Evolutionary conservation across 2,329 filamentous ascomycete genomes (phyloP).

Genomic region (Sordariomycetes sp.): DNA sequence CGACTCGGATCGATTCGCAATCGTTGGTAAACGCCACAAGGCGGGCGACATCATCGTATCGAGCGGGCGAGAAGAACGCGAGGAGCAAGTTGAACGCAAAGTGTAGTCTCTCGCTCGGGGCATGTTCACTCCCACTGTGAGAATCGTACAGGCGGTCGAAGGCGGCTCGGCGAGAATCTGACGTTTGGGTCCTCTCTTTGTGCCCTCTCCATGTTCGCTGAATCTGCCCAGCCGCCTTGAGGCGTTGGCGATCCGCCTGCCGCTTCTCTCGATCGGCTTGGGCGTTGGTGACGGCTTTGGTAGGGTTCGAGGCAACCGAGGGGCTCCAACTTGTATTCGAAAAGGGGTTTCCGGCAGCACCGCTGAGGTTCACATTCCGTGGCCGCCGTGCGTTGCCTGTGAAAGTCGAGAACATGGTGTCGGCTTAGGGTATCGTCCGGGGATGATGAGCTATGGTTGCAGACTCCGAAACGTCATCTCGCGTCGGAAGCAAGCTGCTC

Average conservation of each 20-base stretch:
- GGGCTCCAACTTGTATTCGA: slow-evolving; percentile 51
- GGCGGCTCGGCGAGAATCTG: slow-evolving; percentile 43
- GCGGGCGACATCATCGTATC: slow-evolving; percentile 37
- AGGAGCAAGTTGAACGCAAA: slow-evolving; percentile 38
- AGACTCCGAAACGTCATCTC: too few species aligned
- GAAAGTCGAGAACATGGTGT: slow-evolving; percentile 80
- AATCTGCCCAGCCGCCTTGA: slow-evolving; percentile 64
- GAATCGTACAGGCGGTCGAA: slow-evolving; percentile 54
- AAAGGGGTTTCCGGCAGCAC: slow-evolving; percentile 74
- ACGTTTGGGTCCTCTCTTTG: slow-evolving; percentile 47
- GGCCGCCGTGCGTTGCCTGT: slow-evolving; percentile 77
- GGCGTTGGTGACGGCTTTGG: slow-evolving; percentile 73
- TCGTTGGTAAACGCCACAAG: slow-evolving; percentile 30
- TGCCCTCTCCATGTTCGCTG: slow-evolving; percentile 81
- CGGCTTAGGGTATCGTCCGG: too few species aligned
- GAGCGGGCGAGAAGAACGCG: slow-evolving; percentile 35
- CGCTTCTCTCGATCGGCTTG: slow-evolving; percentile 77
- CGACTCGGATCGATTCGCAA: slow-evolving; percentile 17
- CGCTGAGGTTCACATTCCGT: slow-evolving; percentile 90
- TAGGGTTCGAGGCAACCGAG: slow-evolving; percentile 51
- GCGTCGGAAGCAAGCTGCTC: too few species aligned
- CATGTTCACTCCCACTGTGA: background rate
- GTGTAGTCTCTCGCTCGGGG: slow-evolving; percentile 19
- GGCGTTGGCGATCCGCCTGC: slow-evolving; percentile 69
- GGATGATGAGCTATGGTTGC: too few species aligned